These are phyloP conservation scores for Stagonosporopsis cucurbitacearum DNA, from an alignment of 2,329 filamentous ascomycete species.

Conservation along the genomic window DNA sequence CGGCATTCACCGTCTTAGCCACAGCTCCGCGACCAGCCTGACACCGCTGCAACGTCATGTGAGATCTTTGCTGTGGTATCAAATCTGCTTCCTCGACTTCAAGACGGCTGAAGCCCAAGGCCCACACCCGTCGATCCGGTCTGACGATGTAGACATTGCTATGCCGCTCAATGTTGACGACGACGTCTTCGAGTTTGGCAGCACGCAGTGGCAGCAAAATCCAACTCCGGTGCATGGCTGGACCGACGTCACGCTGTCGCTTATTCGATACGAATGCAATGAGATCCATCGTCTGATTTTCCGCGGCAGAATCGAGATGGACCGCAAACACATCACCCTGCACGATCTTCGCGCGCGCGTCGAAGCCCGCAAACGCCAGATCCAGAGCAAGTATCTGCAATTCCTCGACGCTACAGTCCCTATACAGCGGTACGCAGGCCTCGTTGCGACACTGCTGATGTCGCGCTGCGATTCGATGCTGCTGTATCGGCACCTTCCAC, in stretches of 20 bases:
- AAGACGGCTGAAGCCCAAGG: constrained; percentile 49
- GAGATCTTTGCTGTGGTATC: constrained; percentile 48
- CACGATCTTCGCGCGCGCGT: constrained; percentile 46
- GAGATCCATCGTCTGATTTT: constrained; percentile 49
- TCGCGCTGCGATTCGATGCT: constrained; percentile 50
- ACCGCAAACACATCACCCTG: constrained; percentile 45
- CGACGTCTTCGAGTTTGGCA: constrained; percentile 48
- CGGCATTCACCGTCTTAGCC: constrained; percentile 46
- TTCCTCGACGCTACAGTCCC: constrained; percentile 43
- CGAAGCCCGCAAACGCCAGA: constrained; percentile 44
- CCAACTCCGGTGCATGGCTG: constrained; percentile 40
- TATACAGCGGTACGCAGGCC: constrained; percentile 47
- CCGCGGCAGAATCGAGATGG: constrained; percentile 47
- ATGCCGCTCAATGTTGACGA: constrained; percentile 48
- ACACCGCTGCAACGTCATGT: constrained; percentile 47
- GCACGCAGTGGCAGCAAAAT: constrained; percentile 43
- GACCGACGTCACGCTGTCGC: constrained; percentile 45
- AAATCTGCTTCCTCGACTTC: constrained; percentile 49
- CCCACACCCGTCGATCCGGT: constrained; percentile 46
- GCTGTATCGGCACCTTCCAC: constrained; percentile 47
- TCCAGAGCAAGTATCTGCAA: constrained; percentile 44
- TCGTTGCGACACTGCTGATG: constrained; percentile 48
- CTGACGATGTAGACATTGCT: constrained; percentile 48
- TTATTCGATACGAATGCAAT: constrained; percentile 49
- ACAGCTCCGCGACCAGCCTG: constrained; percentile 43